Base-by-base conservation (phyloP, 83 land plant species). In the Picea mariana region DNA sequence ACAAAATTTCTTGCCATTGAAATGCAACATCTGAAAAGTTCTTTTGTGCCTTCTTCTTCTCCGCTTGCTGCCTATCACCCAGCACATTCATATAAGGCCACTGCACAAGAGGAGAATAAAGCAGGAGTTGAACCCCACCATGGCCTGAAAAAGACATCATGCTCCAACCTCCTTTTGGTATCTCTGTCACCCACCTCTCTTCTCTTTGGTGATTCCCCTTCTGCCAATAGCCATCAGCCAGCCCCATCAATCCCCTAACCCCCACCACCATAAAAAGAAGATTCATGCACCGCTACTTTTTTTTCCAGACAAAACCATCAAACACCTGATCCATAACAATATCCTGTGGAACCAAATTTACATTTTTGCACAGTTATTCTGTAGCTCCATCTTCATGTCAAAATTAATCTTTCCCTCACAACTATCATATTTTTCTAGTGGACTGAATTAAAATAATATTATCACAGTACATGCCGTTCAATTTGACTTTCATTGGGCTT, bases 61-160 rank as follows among this genome's bases (percentile, higher is more conserved):
- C 26, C 68, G 23, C 24, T 62, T 78, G 80, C 65, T 78, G 44
- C 80, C 66, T 21, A 38, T 78, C 34, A 4, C 49, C 47, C 80
- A 78, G 17, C 80, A 78, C 64, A 77, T 64, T 31, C 63, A 78
- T 78, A 78, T 61, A 78, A 78, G 66, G 66, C 27, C 34, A 5
- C 12, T 18, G 66, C n/a, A 78, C 15, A 61, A 66, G 3, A 62
- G 66, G 80, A 62, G 60, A 61, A 78, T 61, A 78, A 61, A 78
- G 47, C 34, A 52, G 66, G 34, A n/a, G 47, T 77, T 77, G 79
- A 62, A 78, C 66, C 59, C 64, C 58, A 78, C 38, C 80, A 77
- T 34, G 7, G 42, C 12, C 62, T 58, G 63, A 59, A 55, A 58
- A 77, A 6, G 62, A 60, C 52, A 77, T 23, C 63, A 77, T 62